Evolutionary conservation across 768 basidiomycete genomes (phyloP).

Genomic region (Rhodotorula paludigena): DNA sequence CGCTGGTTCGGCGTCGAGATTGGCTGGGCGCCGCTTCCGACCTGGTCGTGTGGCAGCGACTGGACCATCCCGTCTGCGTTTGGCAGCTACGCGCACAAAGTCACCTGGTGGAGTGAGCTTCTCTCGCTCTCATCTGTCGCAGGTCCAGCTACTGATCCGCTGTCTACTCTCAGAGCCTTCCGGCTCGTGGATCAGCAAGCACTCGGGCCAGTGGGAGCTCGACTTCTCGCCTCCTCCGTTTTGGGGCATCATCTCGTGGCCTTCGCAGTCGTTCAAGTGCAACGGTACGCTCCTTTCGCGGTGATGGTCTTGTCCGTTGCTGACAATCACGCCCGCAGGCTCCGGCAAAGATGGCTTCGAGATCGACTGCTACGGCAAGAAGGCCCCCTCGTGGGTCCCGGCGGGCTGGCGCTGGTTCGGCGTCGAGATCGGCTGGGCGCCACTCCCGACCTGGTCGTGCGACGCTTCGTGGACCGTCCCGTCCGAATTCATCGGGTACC

Average conservation of each 20-base stretch:
- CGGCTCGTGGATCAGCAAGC: too few species aligned
- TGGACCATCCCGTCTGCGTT: conserved; percentile 1
- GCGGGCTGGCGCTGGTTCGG: not conserved
- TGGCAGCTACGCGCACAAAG: not conserved
- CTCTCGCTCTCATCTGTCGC: too few species aligned
- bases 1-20: conserved; percentile 11
- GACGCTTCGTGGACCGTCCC: not conserved
- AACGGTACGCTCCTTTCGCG: not conserved
- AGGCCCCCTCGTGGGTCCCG: not conserved
- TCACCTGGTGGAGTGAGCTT: conserved; percentile 20
- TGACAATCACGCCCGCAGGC: not conserved
- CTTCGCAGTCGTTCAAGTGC: not conserved
- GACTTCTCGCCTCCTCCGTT: too few species aligned
- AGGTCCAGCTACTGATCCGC: too few species aligned
- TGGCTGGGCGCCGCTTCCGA: conserved; percentile 6
- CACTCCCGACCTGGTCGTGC: not conserved
- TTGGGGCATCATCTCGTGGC: conserved; percentile 4
- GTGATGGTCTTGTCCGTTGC: not conserved
- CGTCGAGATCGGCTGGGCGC: not conserved
- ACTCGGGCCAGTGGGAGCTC: too few species aligned
- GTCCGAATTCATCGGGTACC: not conserved
- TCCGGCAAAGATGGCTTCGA: conserved; percentile 10
- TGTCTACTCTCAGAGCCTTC: too few species aligned
- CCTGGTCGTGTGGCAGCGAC: not conserved
- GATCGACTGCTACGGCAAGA: conserved; percentile 4